Base-by-base conservation (phyloP, 2,329 filamentous ascomycete genomes). In the Nectriaceae sp. region DNA sequence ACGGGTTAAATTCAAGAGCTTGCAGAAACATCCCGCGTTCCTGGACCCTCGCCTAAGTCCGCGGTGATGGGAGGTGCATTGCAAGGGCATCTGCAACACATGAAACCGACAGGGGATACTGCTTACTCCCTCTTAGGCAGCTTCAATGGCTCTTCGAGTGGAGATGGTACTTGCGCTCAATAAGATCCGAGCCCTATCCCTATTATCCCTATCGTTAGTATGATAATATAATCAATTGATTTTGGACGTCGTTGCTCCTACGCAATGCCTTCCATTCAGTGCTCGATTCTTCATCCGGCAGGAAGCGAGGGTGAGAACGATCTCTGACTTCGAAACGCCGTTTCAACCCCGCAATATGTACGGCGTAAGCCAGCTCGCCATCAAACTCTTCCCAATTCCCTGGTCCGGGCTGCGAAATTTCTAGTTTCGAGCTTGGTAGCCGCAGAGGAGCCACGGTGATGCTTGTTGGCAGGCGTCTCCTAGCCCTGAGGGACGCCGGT, bases 291-390 rank as follows among this genome's bases (percentile, higher is more conserved):
- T 29, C 24, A 13, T 6, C 24, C 24, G 24, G 6, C 24, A 29
- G n/a, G n/a, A n/a, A n/a, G n/a, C n/a, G n/a, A n/a, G n/a, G n/a
- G n/a, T n/a, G n/a, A n/a, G n/a, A n/a, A n/a, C n/a, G n/a, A n/a
- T n/a, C n/a, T n/a, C n/a, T n/a, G n/a, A n/a, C n/a, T n/a, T n/a
- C n/a, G 54, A 55, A 46, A 53, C 53, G 37, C 19, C 37, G 47
- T 49, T 43, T 53, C 48, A 53, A 55, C 56, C 55, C 55, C 46
- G 47, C 52, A 50, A 24, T 43, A 20, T 47, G 37, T 29, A 45
- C 46, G 19, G 36, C 29, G 16, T 21, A 15, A 40, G 22, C 36
- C 26, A 29, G 24, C 18, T 21, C 40, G 46, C 40, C 33, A 11
- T 5, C 33, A 36, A 16, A n/a, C 33, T 36, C 33, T 45, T 50